Evolutionary conservation across 2,329 filamentous ascomycete genomes (phyloP), one percentile per base, ranked within the genome.

Genomic region (Aspergillus glaucus): DNA sequence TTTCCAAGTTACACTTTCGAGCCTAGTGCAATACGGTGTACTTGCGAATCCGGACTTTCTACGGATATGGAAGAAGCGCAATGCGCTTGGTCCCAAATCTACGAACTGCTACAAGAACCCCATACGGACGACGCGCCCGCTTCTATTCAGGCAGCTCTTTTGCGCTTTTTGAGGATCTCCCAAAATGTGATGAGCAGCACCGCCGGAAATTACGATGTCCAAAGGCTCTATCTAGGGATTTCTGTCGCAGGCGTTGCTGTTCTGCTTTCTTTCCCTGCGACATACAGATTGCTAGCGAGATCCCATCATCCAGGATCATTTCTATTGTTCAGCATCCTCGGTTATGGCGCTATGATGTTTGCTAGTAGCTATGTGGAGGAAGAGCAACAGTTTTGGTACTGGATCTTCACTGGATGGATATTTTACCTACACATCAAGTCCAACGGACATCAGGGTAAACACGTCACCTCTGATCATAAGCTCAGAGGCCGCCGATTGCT

Each of bases 351-450:
- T 34, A 94, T 96, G 82, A 97, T 97, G 91, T 97, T 97, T 70
- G 92, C 91, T 8, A 95, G 88, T 65, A 97, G 91, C 62, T 98
- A 93, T 66, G 89, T 98, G 2, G 93, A 98, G 68, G 93, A 98
- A 70, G 93, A 98, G 67, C 93, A 98, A 44, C 89, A 97, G 57
- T 96, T 95, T 65, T 98, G 93, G 93, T 97, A 98, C 70, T 97
- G 92, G 90, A 71, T 82, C 1, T 80, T 85, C 0, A 66, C 66
- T 15, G 70, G 65, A 26, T 75, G 71, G 69, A 69, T 76, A 41
- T 65, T 74, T 48, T 73, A 74, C 50, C 64, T 82, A 10, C 73
- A 75, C 56, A 54, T 74, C 36, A 68, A 55, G 55, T 64, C 61
- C 51, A 62, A 21, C 43, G 37, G 7, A 12, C 49, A 39, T 46